Evolutionary conservation across 805 yeast genomes (phyloP).

Genomic region (Allodekkera sacchari): DNA sequence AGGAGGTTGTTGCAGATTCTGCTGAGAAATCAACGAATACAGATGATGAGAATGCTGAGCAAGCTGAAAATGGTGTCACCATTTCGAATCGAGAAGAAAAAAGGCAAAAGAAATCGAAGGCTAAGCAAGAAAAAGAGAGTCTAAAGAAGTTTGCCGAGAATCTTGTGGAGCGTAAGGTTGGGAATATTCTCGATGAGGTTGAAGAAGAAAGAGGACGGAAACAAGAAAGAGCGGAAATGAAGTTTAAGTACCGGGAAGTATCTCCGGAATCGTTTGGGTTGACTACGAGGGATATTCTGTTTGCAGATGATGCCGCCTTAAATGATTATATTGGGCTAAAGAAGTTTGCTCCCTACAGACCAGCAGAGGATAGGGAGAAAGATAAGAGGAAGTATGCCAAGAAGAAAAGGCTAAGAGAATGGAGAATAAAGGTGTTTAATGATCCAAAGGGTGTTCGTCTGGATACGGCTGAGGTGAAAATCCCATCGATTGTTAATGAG

Average conservation of each 20-base stretch:
- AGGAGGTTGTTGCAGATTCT: constrained; percentile 26
- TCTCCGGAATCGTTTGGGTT: constrained; percentile 92
- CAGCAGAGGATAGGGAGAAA: constrained; percentile 57
- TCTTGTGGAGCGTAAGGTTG: constrained; percentile 67
- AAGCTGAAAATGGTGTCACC: constrained; percentile 14
- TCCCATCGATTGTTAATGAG: constrained; percentile 20
- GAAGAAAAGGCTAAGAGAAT: constrained; percentile 72
- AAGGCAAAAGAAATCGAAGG: constrained; percentile 45
- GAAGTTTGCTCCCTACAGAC: constrained; percentile 89
- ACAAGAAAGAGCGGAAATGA: constrained; percentile 36
- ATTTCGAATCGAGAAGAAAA: constrained; percentile 14
- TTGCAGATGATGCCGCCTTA: constrained; percentile 82
- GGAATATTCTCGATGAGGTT: constrained; percentile 59
- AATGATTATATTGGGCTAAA: constrained; percentile 83
- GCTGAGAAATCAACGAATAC: constrained; percentile 24
- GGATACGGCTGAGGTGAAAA: constrained; percentile 22
- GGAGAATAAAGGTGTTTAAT: constrained; percentile 81
- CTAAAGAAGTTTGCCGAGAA: constrained; percentile 64
- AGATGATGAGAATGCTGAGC: constrained; percentile 18
- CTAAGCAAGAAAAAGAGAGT: constrained; percentile 44
- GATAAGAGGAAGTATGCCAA: constrained; percentile 83
- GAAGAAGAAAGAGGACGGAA: constrained; percentile 59
- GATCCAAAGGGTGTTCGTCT: constrained; percentile 41
- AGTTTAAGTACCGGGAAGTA: constrained; percentile 85
- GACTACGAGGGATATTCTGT: constrained; percentile 72